Evolutionary conservation across 176 grass and related monocot genomes (phyloP), one percentile per base, ranked within the genome.

Genomic region (Carex parvula): DNA sequence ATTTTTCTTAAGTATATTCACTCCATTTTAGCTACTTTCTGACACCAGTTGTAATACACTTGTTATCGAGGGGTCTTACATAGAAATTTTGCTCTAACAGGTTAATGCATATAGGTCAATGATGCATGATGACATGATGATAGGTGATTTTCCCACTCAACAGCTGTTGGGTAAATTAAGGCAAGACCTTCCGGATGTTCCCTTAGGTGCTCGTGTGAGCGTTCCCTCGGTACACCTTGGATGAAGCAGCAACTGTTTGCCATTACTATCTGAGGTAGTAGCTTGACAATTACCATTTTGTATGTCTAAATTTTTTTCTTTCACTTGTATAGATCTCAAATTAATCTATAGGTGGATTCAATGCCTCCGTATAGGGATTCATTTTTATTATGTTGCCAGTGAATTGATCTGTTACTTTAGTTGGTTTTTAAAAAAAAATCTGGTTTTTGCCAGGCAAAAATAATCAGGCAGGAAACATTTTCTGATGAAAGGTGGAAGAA

Each of bases 401-500:
- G 41, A 68, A 84, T 46, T 10, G 59, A 83, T 80, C 18, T 3
- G 35, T 64, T 64, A 22, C 44, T 41, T 64, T 29, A 82, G 8
- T 17, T 66, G 42, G 17, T 65, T 24, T 20, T 68, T 11, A 50
- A 41, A 79, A 71, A 39, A 39, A 39, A 6, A 39, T 39, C 37
- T 39, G 37, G 64, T 68, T 24, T 69, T 84, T 84, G 37, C 12
- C 93, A 99, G 96, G 88, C 96, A 99, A 99, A 95, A 88, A 44
- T 88, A 79, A 99, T 99, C 83, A 73, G 69, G n/a, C 86, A 73
- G 0, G 93, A 95, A 84, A 88, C 17, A 53, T 99, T 99, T 83
- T 99, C 92, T 54, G 96, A 95, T 39, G 96, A 95, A 63, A 95
- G 86, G 54, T 99, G 93, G 93, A 95, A 99, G 91, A 99, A 99